Percentiles rank a stretch among this genome's conserved stretches.
Conservation (phyloP, 768 basidiomycete genomes). For the Lactarius quietus region DNA sequence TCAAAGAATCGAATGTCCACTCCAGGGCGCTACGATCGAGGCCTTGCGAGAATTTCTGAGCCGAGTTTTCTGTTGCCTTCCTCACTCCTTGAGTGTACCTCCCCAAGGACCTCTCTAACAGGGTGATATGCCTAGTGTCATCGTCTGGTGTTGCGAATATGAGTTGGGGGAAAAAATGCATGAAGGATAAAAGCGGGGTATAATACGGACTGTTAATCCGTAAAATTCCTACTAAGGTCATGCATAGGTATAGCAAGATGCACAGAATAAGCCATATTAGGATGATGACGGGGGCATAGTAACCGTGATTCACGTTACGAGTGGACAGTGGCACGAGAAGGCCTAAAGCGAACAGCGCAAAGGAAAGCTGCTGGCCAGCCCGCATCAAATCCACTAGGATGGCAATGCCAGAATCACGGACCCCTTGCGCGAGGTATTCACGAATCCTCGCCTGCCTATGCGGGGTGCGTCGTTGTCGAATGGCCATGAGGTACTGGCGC, state of each 20-base stretch:
- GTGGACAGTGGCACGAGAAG: neutral
- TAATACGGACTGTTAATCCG: neutral
- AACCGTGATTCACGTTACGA: too few relatives aligned
- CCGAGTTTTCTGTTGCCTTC: too few relatives aligned
- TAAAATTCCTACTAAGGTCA: neutral
- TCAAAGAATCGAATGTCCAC: neutral
- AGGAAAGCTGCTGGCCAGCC: neutral
- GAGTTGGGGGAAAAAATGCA: neutral
- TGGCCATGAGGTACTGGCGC: neutral
- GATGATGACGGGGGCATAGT: neutral
- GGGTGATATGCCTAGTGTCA: too few relatives aligned
- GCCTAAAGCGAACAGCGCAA: neutral
- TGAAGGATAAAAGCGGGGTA: neutral
- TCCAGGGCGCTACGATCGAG: neutral
- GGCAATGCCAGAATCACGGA: neutral
- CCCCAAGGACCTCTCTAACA: neutral
- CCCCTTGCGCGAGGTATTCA: neutral
- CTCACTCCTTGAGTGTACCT: neutral
- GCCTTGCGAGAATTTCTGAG: neutral
- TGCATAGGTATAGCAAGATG: neutral
- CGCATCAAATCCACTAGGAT: neutral
- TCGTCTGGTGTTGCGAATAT: too few relatives aligned
- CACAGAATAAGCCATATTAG: rapidly evolving
- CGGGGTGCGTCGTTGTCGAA: neutral
- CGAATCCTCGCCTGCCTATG: neutral